These are phyloP conservation scores for Globisporangium cystogenes DNA, from an alignment of 352 stramenopile species.

Conservation along the genomic window DNA sequence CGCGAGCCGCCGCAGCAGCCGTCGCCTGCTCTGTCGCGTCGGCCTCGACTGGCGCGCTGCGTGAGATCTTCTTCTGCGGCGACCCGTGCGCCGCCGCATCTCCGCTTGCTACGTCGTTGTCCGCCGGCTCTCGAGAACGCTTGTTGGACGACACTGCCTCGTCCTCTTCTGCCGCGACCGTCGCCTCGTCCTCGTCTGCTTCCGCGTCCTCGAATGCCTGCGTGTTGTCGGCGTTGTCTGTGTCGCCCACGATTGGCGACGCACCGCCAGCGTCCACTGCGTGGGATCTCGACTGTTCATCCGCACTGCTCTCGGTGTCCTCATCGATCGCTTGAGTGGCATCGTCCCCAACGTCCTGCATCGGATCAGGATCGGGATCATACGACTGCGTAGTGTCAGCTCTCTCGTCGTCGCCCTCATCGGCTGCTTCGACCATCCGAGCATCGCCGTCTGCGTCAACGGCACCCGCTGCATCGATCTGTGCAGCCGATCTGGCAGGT, in stretches of 20 bases:
- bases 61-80: slow-evolving; percentile 9
- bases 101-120: background rate
- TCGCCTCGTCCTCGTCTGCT: background rate
- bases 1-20: background rate
- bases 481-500: slow-evolving; percentile 13
- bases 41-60: background rate
- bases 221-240: background rate
- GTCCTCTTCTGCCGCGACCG: background rate
- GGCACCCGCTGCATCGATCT: background rate
- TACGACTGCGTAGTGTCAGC: background rate
- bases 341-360: background rate
- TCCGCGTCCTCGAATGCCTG: background rate
- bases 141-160: slow-evolving; percentile 2
- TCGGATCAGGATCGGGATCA: background rate
- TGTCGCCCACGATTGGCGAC: background rate
- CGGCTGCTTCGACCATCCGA: background rate
- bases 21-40: background rate
- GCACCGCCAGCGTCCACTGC: background rate
- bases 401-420: background rate
- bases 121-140: slow-evolving; percentile 3
- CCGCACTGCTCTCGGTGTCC: background rate
- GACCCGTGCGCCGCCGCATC: slow-evolving; percentile 1
- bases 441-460: background rate
- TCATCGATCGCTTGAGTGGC: background rate
- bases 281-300: background rate